Evolutionary conservation across 306 rosid species (phyloP), one percentile per base, ranked within the genome.

Genomic region (Cicer arietinum): DNA sequence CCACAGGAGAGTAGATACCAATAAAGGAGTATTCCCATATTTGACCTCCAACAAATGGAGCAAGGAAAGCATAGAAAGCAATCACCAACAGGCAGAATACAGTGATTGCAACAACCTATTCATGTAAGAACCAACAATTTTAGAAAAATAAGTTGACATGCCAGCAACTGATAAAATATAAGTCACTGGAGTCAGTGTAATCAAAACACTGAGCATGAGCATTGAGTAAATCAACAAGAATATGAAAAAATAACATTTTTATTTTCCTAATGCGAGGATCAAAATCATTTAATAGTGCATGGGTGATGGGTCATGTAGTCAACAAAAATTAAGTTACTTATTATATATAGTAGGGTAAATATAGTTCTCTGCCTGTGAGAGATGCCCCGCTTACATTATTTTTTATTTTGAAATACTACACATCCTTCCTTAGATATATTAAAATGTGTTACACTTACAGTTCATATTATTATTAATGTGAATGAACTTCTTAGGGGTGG

Each of bases 51-150:
- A 90, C 84, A 86, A 92, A 92, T 75, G 98, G 98, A 48, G 96
- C 96, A 76, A 92, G 88, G 86, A 92, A 92, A 75, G 94, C 96
- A 77, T 90, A 92, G 82, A 92, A 92, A 22, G 98, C 98, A 14
- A 92, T 89, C 85, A 90, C 98, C 85, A 92, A 80, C 79, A 92
- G 80, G 85, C 88, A 90, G 81, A 92, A 92, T 39, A 90, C 98
- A 14, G 98, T 92, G 63, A 92, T 90, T 39, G 98, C 98, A 73
- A 90, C 88, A 81, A 92, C 98, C 98, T 92, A 75, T 67, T 79
- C 85, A 86, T 64, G 76, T 7, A 77, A 79, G 70, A 79, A 73
- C 47, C 85, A 80, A 39, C 54, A 67, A 77, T 47, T 71, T 79
- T 51, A 81, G 69, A 72, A 73, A 69, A 42, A 65, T 14, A 73